Evolutionary conservation across 2,329 filamentous ascomycete species (phyloP).

Genomic region (Colletotrichum tabaci): DNA sequence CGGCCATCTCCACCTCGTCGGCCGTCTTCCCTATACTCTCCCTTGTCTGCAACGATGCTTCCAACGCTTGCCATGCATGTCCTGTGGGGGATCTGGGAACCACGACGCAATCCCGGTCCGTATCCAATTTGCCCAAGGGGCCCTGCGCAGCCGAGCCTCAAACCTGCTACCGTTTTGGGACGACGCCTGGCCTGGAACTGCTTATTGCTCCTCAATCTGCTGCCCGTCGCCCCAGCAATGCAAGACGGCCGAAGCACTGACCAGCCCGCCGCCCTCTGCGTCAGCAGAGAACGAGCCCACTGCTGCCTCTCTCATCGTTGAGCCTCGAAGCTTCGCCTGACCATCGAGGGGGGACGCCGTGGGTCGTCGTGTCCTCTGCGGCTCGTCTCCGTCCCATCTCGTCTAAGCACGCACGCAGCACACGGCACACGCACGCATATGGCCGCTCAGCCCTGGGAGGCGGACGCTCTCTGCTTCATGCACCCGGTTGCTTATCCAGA

Average conservation of each 20-base stretch:
- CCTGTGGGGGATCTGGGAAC: slow-evolving; percentile 4
- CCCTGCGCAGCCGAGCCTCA: slow-evolving; percentile 37
- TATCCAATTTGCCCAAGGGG: slow-evolving; percentile 37
- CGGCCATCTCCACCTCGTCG: slow-evolving; percentile 7
- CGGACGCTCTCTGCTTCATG: slow-evolving; percentile 32
- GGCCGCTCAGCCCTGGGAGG: slow-evolving; percentile 29
- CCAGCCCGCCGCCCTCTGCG: slow-evolving; percentile 8
- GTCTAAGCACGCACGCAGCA: slow-evolving; percentile 2
- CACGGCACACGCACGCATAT: slow-evolving; percentile 4
- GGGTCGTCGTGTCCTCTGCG: slow-evolving; percentile 3
- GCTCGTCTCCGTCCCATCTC: slow-evolving; percentile 30
- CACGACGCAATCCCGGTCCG: slow-evolving; percentile 20
- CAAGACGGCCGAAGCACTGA: slow-evolving; percentile 15
- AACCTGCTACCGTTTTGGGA: slow-evolving; percentile 35
- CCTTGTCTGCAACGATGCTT: slow-evolving; percentile 13
- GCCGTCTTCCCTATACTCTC: slow-evolving; percentile 11
- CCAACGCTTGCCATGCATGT: slow-evolving; percentile 9
- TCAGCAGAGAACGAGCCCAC: slow-evolving; percentile 6
- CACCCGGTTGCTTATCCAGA: slow-evolving; percentile 24
- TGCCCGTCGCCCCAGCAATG: slow-evolving; percentile 37
- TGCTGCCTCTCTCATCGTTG: background rate
- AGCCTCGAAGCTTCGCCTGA: slow-evolving; percentile 2
- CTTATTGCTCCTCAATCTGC: slow-evolving; percentile 18
- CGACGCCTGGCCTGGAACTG: slow-evolving; percentile 21
- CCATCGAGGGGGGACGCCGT: background rate